Evolutionary conservation across 169 alveolate species (phyloP).

Genomic region (Plasmodium coatneyi): DNA sequence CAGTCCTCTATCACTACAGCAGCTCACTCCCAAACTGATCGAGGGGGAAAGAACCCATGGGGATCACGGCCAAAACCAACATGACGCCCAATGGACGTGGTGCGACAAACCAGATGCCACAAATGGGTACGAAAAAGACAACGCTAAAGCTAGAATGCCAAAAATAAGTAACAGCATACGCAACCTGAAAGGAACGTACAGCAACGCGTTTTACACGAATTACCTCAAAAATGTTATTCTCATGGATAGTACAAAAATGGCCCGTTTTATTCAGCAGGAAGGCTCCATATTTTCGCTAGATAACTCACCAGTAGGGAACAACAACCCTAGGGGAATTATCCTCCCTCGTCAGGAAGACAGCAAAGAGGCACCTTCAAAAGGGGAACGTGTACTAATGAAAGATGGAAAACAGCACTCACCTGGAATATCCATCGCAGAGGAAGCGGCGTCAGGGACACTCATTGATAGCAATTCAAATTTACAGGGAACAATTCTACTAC

Average conservation of each 20-base stretch:
- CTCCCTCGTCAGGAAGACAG: background rate
- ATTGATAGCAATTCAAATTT: background rate
- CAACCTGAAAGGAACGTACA: conserved; percentile 28
- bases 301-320: background rate
- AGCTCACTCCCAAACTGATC: background rate
- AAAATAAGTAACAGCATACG: conserved; percentile 38
- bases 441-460: background rate
- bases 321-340: background rate
- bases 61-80: background rate
- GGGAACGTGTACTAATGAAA: background rate
- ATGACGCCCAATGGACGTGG: background rate
- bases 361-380: background rate
- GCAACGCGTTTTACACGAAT: conserved; percentile 42
- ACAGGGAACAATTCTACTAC: background rate
- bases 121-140: background rate
- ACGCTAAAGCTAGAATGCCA: background rate
- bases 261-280: conserved; percentile 7
- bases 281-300: background rate
- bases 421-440: background rate
- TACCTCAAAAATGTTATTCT: conserved; percentile 52
- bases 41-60: background rate
- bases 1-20: background rate
- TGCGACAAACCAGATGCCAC: background rate
- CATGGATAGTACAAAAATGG: conserved; percentile 23
- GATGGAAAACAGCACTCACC: background rate